Percentiles rank a stretch among this genome's conserved stretches.
Evolutionary conservation across 345 rosid genomes (phyloP).

Genomic region (Moricandia moricandioides): DNA sequence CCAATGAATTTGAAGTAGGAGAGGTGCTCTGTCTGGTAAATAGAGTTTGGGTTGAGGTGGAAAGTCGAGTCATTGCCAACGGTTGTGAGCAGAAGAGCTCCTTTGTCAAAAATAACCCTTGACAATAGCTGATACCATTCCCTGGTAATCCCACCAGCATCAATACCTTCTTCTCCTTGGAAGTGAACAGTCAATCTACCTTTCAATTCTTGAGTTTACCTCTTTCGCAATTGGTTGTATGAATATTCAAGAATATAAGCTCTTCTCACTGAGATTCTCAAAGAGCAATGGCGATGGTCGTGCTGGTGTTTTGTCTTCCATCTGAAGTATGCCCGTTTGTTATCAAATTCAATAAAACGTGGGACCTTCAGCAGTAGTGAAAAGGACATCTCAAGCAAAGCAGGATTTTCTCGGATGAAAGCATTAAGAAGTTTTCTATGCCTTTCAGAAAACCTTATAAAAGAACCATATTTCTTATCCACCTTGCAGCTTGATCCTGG

Average conservation of each 20-base stretch:
- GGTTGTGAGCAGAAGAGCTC: conserved; percentile 88
- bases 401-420: conserved; percentile 90
- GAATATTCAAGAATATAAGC: conserved; percentile 96
- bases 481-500: conserved; percentile 48
- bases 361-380: conserved; percentile 96
- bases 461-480: conserved; percentile 77
- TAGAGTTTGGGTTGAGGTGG: conserved; percentile 98
- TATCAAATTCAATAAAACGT: conserved; percentile 86
- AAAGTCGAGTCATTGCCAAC: conserved; percentile 96
- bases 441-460: conserved; percentile 86
- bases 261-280: conserved; percentile 91
- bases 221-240: conserved; percentile 87
- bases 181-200: conserved; percentile 91
- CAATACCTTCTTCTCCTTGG: conserved; percentile 98
- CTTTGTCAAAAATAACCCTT: conserved; percentile 93
- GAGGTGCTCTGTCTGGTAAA: conserved; percentile 92
- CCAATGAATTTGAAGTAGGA: conserved; percentile 98
- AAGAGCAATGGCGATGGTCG: conserved; percentile 83
- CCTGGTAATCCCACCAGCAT: conserved; percentile 98
- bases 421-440: conserved; percentile 90
- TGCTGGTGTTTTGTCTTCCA: conserved; percentile 93
- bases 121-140: conserved; percentile 98
- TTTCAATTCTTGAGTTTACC: conserved; percentile 76
- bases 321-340: conserved; percentile 79
- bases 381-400: conserved; percentile 88